Evolutionary conservation across 768 basidiomycete species (phyloP), one percentile per base, ranked within the genome.

Genomic region (Daedaleopsis nitida): DNA sequence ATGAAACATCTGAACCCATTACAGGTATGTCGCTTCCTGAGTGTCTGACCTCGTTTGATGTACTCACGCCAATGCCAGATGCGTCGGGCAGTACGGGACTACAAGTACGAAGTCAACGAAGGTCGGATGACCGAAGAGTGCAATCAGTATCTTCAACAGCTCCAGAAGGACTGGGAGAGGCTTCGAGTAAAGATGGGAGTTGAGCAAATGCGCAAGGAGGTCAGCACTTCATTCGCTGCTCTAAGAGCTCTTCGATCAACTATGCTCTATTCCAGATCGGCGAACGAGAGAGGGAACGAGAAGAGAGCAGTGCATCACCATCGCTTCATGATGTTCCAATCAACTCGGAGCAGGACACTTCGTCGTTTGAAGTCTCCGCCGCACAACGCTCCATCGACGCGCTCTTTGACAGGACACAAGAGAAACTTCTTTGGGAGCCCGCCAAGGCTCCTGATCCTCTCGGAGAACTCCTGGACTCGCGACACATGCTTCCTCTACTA

Each of bases 151-250:
- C 83, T 98, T 27, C 90, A 86, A 3, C 96, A 98, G 68, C 79
- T 99, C 10, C 96, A 98, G 75, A 96, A 93, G 70, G 96, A 98
- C 71, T 99, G 96, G 96, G 96, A 99, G 74, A 80, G 92, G 58
- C 89, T 93, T 72, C 81, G 94, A 47, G 86, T 96, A 35, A 91
- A 93, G 70, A 78, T 91, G 35, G 92, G 93, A 4, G 93, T 96
- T 10, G 89, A 93, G 68, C 87, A 88, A 10, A 77, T 94, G 37
- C 87, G 90, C 61, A 91, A 88, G 75, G 92, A 94, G 85, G 91
- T 92, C 61, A 57, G 72, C 59, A 23, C 32, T 21, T n/a, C 13
- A 12, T 11, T 11, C 24, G 43, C n/a, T 24, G 8, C 5, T 48
- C 24, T 8, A 14, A 52, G 10, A 42, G 14, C 12, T 38, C n/a